These are phyloP conservation scores for Entomophthora muscae DNA, from an alignment of 371 early-diverging fungal genomes.

Conservation along the genomic window DNA sequence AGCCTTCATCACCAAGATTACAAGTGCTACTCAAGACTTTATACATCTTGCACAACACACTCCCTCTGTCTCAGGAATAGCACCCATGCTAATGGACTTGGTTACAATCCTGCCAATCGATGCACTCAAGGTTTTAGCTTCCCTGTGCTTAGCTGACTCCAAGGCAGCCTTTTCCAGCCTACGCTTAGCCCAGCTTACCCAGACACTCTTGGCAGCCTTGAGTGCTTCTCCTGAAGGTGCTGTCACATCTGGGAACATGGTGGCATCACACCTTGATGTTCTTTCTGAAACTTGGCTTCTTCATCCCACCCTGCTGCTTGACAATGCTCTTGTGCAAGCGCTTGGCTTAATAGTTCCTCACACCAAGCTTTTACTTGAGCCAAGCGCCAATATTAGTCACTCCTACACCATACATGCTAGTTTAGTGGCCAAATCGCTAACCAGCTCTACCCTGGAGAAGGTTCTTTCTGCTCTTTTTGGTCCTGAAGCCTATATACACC, in stretches of 20 bases:
- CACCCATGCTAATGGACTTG: background rate
- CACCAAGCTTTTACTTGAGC: background rate
- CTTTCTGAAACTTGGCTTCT: background rate
- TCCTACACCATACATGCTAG: background rate
- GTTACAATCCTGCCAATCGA: background rate
- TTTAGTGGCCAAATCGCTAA: background rate
- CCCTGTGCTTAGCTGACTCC: background rate
- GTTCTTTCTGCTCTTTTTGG: background rate
- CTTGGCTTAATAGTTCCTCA: background rate
- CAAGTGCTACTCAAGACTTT: background rate
- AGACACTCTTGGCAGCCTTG: background rate
- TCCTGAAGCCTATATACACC: background rate
- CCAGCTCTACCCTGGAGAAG: background rate
- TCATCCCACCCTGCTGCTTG: background rate
- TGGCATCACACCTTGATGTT: background rate
- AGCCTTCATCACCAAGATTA: background rate
- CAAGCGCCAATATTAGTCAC: background rate
- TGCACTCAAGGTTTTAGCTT: background rate
- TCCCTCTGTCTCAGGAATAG: background rate
- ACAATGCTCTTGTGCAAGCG: background rate
- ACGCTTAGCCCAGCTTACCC: background rate
- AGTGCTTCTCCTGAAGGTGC: background rate
- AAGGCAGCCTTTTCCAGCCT: background rate
- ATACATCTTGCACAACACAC: background rate
- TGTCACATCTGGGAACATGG: background rate